A percentile compares a stretch with the other conserved stretches of the same genome.
Conservation (phyloP, 768 basidiomycete species). For the Lentinus tigrinus region DNA sequence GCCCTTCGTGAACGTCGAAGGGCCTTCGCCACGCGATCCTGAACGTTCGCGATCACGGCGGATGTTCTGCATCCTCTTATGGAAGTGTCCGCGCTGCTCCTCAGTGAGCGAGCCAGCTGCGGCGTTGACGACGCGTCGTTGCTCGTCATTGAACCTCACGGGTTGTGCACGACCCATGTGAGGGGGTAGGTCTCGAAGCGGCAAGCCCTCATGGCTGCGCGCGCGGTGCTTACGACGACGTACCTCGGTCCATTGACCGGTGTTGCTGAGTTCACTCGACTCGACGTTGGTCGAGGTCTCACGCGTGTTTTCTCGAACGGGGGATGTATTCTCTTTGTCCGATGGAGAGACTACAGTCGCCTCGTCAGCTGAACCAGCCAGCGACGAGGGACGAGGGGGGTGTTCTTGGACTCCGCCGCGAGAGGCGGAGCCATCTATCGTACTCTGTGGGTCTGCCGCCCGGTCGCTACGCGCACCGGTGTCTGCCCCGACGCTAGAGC, state of each 20-base stretch:
- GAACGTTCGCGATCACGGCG: neutral
- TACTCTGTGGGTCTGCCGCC: neutral
- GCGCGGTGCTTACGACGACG: neutral
- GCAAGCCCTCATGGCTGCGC: neutral
- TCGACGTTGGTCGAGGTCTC: neutral
- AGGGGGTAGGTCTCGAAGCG: neutral
- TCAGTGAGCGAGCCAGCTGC: neutral
- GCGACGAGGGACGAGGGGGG: neutral
- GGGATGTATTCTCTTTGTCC: neutral
- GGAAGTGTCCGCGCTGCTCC: neutral
- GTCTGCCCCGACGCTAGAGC: neutral
- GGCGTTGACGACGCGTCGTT: neutral
- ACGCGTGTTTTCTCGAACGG: neutral
- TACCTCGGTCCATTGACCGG: neutral
- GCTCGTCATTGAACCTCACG: neutral
- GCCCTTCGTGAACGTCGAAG: conserved; percentile 13
- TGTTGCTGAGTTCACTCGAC: neutral
- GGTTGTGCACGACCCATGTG: neutral
- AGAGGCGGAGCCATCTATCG: neutral
- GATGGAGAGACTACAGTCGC: neutral
- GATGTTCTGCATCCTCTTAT: neutral
- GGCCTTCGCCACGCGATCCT: conserved; percentile 14
- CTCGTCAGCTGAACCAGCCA: neutral
- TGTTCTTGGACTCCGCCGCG: neutral
- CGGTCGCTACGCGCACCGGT: neutral